Conservation (phyloP, 1,284 basidiomycete species). For the Lentinula novae-zelandiae region DNA sequence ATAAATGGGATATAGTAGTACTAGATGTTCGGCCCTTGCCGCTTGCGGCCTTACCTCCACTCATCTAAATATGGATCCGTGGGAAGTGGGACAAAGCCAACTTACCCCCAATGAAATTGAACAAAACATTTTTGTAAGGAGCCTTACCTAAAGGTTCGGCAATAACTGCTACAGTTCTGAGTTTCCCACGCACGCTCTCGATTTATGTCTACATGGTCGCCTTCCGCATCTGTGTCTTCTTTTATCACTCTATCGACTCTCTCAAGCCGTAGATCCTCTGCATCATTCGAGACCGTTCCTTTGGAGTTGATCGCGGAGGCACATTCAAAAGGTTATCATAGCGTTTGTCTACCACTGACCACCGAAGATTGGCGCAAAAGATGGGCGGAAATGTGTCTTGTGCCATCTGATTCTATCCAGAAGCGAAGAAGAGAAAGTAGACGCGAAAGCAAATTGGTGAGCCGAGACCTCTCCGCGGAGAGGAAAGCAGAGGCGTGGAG, state of each 20-base stretch:
- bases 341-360: conserved; percentile 81
- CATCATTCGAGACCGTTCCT: conserved; percentile 40
- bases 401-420: conserved; percentile 39
- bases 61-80: too few relatives aligned
- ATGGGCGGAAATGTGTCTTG: conserved; percentile 88
- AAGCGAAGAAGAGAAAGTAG: conserved; percentile 30
- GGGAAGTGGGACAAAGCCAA: too few relatives aligned
- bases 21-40: too few relatives aligned
- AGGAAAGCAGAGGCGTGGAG: conserved; percentile 88
- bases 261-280: conserved; percentile 17
- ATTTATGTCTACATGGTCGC: conserved; percentile 26
- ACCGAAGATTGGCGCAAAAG: conserved; percentile 84
- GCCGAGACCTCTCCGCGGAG: conserved; percentile 49
- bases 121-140: too few relatives aligned
- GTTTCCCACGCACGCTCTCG: neutral
- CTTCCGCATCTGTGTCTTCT: conserved; percentile 32
- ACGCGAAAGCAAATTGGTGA: conserved; percentile 14
- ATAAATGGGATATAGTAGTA: too few relatives aligned
- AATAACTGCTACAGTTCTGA: neutral
- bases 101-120: too few relatives aligned
- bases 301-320: conserved; percentile 48
- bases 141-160: too few relatives aligned
- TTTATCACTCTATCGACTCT: conserved; percentile 31
- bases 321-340: conserved; percentile 56
- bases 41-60: too few relatives aligned